Evolutionary conservation across 2,329 filamentous ascomycete species (phyloP).

Genomic region (Rhynchosporium graminicola): DNA sequence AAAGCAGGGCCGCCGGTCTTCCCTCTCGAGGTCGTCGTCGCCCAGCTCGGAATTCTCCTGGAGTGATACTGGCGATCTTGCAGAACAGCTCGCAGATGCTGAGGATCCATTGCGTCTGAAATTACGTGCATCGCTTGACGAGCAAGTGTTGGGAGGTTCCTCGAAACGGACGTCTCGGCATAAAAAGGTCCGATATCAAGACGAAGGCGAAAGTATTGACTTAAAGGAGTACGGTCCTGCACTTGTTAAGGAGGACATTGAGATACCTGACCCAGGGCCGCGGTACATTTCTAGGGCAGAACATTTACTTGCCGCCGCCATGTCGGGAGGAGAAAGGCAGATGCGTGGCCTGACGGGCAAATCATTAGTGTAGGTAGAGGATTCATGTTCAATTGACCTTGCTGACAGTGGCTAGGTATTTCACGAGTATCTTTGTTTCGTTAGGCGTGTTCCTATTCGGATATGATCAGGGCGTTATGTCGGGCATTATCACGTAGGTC

Average conservation of each 20-base stretch:
- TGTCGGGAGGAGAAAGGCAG: conserved; percentile 76
- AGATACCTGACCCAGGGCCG: conserved; percentile 69
- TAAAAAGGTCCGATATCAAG: conserved; percentile 71
- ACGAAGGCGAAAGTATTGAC: conserved; percentile 45
- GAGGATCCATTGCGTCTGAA: conserved; percentile 78
- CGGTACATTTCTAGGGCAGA: conserved; percentile 66
- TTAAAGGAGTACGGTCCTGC: conserved; percentile 43
- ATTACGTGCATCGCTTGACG: conserved; percentile 66
- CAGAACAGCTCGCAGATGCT: conserved; percentile 82
- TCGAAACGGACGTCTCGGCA: conserved; percentile 49
- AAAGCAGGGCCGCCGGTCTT: conserved; percentile 45
- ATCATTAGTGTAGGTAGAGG: conserved; percentile 73
- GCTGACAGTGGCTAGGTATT: conserved; percentile 63
- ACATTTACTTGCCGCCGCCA: conserved; percentile 76
- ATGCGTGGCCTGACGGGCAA: conserved; percentile 94
- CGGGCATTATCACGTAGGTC: conserved; percentile 65
- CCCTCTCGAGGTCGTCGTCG: conserved; percentile 56
- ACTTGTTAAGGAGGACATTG: conserved; percentile 73
- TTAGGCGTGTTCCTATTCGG: conserved; percentile 86
- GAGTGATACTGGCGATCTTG: conserved; percentile 94
- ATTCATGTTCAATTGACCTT: conserved; percentile 1
- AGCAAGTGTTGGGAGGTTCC: conserved; percentile 55
- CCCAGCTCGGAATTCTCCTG: conserved; percentile 73
- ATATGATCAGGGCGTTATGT: conserved; percentile 91
- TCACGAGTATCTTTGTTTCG: conserved; percentile 89